Conservation (phyloP, 2,329 filamentous ascomycete genomes). For the Didymella exigua region DNA sequence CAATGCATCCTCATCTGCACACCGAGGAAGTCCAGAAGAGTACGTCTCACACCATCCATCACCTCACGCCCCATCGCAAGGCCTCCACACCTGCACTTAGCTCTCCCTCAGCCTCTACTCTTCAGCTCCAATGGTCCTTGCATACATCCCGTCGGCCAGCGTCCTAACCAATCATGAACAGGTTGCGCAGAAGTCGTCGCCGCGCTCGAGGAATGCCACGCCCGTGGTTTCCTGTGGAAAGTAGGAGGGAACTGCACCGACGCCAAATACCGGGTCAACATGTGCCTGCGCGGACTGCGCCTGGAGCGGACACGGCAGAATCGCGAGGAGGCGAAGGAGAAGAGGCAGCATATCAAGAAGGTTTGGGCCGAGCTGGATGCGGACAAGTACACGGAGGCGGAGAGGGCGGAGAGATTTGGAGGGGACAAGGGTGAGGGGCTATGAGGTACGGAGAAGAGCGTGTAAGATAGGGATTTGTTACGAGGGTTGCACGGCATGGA, state of each 20-base stretch:
- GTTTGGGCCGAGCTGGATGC: conserved; percentile 80
- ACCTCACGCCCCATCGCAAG: neutral
- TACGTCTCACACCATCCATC: conserved; percentile 51
- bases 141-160: neutral
- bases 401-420: neutral
- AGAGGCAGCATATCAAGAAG: conserved; percentile 75
- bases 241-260: conserved; percentile 88
- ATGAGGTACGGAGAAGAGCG: neutral
- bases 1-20: conserved; percentile 97
- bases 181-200: conserved; percentile 94
- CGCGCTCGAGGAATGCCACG: conserved; percentile 94
- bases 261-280: conserved; percentile 81
- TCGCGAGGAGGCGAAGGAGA: conserved; percentile 68
- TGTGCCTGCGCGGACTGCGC: conserved; percentile 81
- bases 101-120: conserved; percentile 19
- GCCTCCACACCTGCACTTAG: neutral
- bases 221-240: conserved; percentile 89
- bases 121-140: neutral
- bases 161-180: conserved; percentile 48
- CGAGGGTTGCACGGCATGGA: neutral
- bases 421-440: neutral
- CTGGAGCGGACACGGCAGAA: conserved; percentile 79
- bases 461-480: neutral
- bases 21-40: conserved; percentile 83
- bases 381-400: conserved; percentile 55